Evolutionary conservation across 352 stramenopile genomes (phyloP).

Genomic region (Aphanomyces astaci): DNA sequence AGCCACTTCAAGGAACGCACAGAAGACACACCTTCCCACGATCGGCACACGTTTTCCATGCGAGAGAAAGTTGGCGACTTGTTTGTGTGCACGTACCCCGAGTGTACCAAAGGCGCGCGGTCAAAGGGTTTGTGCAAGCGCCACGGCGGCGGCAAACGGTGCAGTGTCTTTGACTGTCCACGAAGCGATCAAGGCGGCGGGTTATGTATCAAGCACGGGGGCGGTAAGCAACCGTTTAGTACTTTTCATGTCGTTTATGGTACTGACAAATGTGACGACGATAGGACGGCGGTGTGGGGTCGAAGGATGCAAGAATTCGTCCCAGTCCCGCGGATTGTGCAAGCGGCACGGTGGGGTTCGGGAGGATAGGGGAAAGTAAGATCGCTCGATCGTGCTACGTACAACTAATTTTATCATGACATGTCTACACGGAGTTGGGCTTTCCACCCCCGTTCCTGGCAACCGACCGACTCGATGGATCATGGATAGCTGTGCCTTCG

Average conservation of each 20-base stretch:
- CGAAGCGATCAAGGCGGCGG: constrained; percentile 81
- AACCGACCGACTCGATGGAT: too few species aligned
- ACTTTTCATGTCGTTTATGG: too few species aligned
- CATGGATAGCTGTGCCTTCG: too few species aligned
- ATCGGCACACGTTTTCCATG: neutral
- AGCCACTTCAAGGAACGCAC: neutral
- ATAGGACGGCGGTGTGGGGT: neutral
- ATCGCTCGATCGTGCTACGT: too few species aligned
- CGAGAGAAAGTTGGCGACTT: neutral
- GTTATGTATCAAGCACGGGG: constrained; percentile 69
- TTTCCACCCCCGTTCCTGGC: too few species aligned
- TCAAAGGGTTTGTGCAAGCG: constrained; percentile 80
- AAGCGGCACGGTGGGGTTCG: constrained; percentile 13
- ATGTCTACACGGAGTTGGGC: too few species aligned
- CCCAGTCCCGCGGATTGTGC: neutral
- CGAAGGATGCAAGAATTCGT: constrained; percentile 14
- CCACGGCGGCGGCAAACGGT: constrained; percentile 76
- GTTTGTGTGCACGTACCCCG: constrained; percentile 22
- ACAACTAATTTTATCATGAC: too few species aligned
- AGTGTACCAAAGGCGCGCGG: constrained; percentile 63
- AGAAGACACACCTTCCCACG: neutral
- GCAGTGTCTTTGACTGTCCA: constrained; percentile 40
- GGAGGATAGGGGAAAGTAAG: neutral
- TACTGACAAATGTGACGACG: too few species aligned
- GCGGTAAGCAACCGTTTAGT: constrained; percentile 10